These are phyloP conservation scores for Hamamelis virginiana DNA, from an alignment of 164 flowering plant species.

Conservation along the genomic window DNA sequence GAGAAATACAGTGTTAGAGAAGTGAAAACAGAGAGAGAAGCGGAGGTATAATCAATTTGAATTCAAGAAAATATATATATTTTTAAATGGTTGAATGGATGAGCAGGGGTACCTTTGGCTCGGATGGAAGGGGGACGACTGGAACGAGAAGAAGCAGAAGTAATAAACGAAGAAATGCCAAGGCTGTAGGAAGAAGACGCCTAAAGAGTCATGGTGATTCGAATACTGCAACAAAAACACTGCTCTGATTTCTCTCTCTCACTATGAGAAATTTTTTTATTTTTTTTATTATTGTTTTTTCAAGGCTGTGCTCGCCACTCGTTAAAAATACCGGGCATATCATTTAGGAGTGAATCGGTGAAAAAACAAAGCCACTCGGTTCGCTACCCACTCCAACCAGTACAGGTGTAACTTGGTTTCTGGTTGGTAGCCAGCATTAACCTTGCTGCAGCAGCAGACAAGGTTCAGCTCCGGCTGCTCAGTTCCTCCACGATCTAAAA, in stretches of 20 bases:
- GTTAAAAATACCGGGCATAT: neutral
- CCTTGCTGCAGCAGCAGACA: too few relatives aligned
- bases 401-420: too few relatives aligned
- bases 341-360: neutral
- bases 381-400: too few relatives aligned
- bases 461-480: too few relatives aligned
- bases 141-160: constrained; percentile 27
- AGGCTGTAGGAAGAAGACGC: constrained; percentile 43
- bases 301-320: constrained; percentile 12
- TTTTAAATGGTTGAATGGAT: too few relatives aligned
- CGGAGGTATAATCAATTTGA: too few relatives aligned
- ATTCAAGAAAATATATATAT: too few relatives aligned
- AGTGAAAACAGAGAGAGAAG: too few relatives aligned
- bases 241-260: neutral
- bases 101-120: constrained; percentile 56
- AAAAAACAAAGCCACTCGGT: neutral
- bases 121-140: constrained; percentile 33
- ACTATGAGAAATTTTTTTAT: neutral
- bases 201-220: constrained; percentile 45
- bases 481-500: too few relatives aligned
- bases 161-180: constrained; percentile 34
- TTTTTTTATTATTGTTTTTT: too few relatives aligned
- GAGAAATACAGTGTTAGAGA: too few relatives aligned
- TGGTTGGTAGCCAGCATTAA: too few relatives aligned
- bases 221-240: constrained; percentile 3